A percentile compares a stretch with the other conserved stretches of the same genome.
These are phyloP conservation scores for Cymodocea nodosa DNA, from an alignment of 116 monocot species.

Conservation along the genomic window DNA sequence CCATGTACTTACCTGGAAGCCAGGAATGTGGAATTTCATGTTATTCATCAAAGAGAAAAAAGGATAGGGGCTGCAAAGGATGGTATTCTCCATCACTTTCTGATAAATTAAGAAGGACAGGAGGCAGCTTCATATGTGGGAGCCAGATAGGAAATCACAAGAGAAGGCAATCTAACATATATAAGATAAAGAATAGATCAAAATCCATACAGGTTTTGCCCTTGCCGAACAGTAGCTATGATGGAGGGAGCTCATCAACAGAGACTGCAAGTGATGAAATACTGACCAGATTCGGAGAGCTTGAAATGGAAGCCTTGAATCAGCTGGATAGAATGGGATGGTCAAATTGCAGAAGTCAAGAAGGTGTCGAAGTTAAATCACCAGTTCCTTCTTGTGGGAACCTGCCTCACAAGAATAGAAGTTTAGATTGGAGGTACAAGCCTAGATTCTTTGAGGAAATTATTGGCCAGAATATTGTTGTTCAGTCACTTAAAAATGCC, in stretches of 20 bases:
- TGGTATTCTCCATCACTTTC: constrained; percentile 77
- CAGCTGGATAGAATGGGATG: constrained; percentile 83
- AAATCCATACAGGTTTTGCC: constrained; percentile 41
- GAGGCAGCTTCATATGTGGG: constrained; percentile 52
- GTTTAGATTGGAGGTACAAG: constrained; percentile 44
- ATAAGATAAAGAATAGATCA: constrained; percentile 23
- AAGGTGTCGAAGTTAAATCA: constrained; percentile 26
- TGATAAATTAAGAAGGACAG: constrained; percentile 53
- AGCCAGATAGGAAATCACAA: constrained; percentile 32
- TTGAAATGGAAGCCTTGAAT: constrained; percentile 79
- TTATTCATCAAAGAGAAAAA: constrained; percentile 55
- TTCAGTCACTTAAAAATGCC: constrained; percentile 51
- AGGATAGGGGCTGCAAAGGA: constrained; percentile 31
- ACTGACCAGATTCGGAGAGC: constrained; percentile 63
- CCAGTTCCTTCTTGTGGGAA: constrained; percentile 13
- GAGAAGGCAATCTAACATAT: constrained; percentile 23
- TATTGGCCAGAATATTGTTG: constrained; percentile 62
- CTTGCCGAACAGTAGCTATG: constrained; percentile 37
- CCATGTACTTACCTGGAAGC: constrained; percentile 28
- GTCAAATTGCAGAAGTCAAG: constrained; percentile 88
- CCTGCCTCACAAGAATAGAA: constrained; percentile 21
- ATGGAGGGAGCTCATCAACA: constrained; percentile 25
- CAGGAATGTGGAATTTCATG: constrained; percentile 69
- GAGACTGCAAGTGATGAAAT: constrained; percentile 54
- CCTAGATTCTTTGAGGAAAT: constrained; percentile 57